Conservation (phyloP, 2,329 filamentous ascomycete genomes). For the Cladosporium austrohemisphaericum region DNA sequence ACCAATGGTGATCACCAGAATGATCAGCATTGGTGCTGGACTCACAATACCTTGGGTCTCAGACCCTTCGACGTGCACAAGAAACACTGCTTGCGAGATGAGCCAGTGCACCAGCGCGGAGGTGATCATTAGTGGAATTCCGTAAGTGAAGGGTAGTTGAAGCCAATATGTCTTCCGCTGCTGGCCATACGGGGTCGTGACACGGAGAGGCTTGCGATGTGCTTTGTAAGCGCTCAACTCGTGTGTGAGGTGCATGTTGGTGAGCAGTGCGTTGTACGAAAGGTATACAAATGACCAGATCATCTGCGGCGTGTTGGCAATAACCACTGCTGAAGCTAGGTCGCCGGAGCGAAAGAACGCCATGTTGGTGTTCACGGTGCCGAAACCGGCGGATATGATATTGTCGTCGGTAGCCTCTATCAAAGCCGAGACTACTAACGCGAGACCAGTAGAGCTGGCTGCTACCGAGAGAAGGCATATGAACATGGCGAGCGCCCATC, state of each 20-base stretch:
- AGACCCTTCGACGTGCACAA: too few relatives aligned
- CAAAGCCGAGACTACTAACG: neutral
- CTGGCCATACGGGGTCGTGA: conserved; percentile 33
- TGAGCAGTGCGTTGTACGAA: conserved; percentile 44
- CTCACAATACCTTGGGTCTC: too few relatives aligned
- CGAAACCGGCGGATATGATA: neutral
- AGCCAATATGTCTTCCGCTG: conserved; percentile 43
- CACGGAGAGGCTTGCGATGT: conserved; percentile 34
- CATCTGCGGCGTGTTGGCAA: conserved; percentile 49
- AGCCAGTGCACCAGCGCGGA: conserved; percentile 42
- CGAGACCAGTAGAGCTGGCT: neutral
- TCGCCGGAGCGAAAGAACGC: too few relatives aligned
- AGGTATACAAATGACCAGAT: conserved; percentile 48
- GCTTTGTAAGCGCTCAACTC: conserved; percentile 46
- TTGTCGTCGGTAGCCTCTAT: neutral
- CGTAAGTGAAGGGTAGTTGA: conserved; percentile 38
- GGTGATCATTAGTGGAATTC: conserved; percentile 33
- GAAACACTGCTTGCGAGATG: conserved; percentile 43
- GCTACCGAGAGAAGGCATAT: too few relatives aligned
- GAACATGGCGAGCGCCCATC: too few relatives aligned
- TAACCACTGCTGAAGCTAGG: too few relatives aligned
- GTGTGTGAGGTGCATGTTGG: conserved; percentile 42
- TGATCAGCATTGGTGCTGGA: conserved; percentile 1
- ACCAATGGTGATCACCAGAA: too few relatives aligned
- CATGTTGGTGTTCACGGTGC: neutral